Conservation (phyloP, 345 rosid genomes). For the Euphorbia tirucalli region DNA sequence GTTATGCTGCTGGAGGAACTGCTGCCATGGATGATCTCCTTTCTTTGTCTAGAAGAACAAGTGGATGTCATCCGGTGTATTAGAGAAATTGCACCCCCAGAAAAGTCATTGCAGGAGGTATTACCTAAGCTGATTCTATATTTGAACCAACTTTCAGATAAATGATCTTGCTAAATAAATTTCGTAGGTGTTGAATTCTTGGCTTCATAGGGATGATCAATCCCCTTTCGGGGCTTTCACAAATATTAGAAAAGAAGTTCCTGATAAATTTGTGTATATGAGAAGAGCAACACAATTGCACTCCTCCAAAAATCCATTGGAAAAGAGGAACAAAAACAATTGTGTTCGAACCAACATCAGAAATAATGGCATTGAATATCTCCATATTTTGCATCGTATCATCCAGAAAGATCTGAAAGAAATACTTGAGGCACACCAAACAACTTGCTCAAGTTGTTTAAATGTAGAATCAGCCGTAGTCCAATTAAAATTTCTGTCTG, state of each 20-base stretch:
- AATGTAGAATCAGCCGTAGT: constrained; percentile 38
- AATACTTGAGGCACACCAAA: constrained; percentile 39
- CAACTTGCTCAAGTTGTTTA: constrained; percentile 35
- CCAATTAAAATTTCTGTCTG: constrained; percentile 58
- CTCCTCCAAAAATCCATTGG: constrained; percentile 28
- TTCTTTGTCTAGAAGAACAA: constrained; percentile 42
- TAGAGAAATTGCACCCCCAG: constrained; percentile 43
- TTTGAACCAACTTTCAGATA: constrained; percentile 8
- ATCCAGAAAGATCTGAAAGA: constrained; percentile 54
- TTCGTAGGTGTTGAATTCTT: constrained; percentile 58
- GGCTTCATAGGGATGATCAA: constrained; percentile 36
- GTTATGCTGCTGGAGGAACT: constrained; percentile 53
- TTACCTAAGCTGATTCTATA: constrained; percentile 20
- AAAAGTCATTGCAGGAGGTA: constrained; percentile 60
- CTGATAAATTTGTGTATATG: constrained; percentile 27
- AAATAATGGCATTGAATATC: constrained; percentile 33
- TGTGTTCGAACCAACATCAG: constrained; percentile 22
- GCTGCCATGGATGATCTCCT: constrained; percentile 66
- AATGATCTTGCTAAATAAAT: constrained; percentile 23
- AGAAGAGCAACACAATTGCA: constrained; percentile 19
- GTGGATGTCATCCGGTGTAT: constrained; percentile 39
- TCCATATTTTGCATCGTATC: constrained; percentile 56
- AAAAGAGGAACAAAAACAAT: constrained; percentile 30
- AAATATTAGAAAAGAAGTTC: constrained; percentile 25
- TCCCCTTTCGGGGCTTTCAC: constrained; percentile 23